A percentile compares a stretch with the other conserved stretches of the same genome.
These are phyloP conservation scores for Dactylellina leptospora DNA, from an alignment of 2,329 filamentous ascomycete genomes.

Conservation along the genomic window DNA sequence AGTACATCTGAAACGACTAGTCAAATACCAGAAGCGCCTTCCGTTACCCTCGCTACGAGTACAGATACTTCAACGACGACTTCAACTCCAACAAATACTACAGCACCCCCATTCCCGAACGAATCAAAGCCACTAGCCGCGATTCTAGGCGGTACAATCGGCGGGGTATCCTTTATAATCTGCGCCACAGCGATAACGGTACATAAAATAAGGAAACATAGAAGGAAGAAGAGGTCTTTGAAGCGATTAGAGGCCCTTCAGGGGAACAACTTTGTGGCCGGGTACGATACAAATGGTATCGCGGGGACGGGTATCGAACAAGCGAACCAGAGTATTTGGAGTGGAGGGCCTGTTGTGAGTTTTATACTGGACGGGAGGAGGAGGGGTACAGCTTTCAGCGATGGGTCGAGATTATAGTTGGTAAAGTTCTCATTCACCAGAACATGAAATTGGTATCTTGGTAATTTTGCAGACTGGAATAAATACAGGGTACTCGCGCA, in stretches of 20 bases:
- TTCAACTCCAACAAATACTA: background rate
- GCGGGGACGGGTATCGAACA: constrained; percentile 26
- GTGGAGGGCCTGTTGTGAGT: constrained; percentile 31
- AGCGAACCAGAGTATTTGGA: constrained; percentile 37
- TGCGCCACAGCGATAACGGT: constrained; percentile 23
- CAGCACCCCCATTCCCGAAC: background rate
- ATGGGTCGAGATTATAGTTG: constrained; percentile 20
- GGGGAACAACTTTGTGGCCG: background rate
- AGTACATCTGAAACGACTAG: background rate
- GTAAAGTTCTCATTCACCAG: too few relatives aligned
- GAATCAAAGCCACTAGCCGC: constrained; percentile 25
- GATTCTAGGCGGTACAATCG: constrained; percentile 39
- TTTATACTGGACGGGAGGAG: constrained; percentile 30
- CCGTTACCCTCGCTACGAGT: background rate
- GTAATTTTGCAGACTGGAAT: too few relatives aligned
- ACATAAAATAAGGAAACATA: constrained; percentile 34
- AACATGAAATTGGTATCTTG: too few relatives aligned
- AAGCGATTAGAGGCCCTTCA: constrained; percentile 29
- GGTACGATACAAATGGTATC: constrained; percentile 31
- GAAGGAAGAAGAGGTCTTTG: constrained; percentile 12
- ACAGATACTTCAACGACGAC: background rate
- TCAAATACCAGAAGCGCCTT: background rate
- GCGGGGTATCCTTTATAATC: constrained; percentile 23
- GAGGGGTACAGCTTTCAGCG: constrained; percentile 21
- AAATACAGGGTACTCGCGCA: too few relatives aligned